Evolutionary conservation across 1,284 basidiomycete species (phyloP), one percentile per base, ranked within the genome.

Genomic region (Sanghuangporus sanghuang): DNA sequence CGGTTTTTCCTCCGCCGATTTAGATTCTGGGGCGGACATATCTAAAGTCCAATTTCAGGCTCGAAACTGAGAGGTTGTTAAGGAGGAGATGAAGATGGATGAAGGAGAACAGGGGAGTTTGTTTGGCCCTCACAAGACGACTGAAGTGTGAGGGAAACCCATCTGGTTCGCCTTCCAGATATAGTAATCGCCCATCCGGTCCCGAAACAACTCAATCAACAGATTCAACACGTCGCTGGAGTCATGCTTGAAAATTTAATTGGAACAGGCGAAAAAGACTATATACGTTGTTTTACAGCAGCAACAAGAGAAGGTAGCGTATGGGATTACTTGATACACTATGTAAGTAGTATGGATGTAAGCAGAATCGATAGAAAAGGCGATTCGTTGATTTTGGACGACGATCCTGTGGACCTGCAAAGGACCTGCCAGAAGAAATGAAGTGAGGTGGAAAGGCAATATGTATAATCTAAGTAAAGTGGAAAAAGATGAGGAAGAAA

Each of bases 1-100:
- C 14, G 78, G 71, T 58, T 71, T 70, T 69, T 84, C 82, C 68
- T 78, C 80, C 63, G 81, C 81, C 38, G 74, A 71, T 52, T 62
- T 62, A 21, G 60, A 44, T 8, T 61, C 59, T n/a, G 58, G 23
- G 21, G 42, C 35, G 11, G 64, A 65, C 64, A 65, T 65, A 5
- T 52, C 27, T 23, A 52, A 32, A 27, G 11, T 12, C 21, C 7
- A 14, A 46, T 18, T 7, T 3, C 2, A 18, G 18, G 27, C 49
- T 27, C 49, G 27, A 27, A 52, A 52, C 7, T 23, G 21, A 12
- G 11, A 3, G 7, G 42, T 12, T 44, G 42, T 44, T 4, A 49
- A 38, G 9, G 11, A 23, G 53, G 36, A n/a, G 32, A 38, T 32
- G 53, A 38, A 38, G 53, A 52, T 52, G 21, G 49, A 52, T 9